These are phyloP conservation scores for Fusarium citri DNA, from an alignment of 2,329 filamentous ascomycete species.

Conservation along the genomic window DNA sequence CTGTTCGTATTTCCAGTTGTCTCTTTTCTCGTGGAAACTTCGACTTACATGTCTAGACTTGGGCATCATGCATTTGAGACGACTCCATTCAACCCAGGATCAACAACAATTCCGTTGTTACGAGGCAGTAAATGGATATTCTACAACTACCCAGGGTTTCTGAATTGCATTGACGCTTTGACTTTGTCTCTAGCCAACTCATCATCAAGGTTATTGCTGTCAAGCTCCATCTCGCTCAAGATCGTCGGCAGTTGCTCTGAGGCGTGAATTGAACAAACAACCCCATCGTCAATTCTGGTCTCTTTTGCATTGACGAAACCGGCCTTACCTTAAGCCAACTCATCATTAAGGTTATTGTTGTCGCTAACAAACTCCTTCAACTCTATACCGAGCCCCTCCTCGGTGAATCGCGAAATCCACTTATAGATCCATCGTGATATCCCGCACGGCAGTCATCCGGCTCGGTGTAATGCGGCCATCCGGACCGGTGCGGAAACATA, in stretches of 20 bases:
- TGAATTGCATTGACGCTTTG: neutral
- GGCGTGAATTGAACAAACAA: neutral
- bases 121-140: neutral
- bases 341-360: neutral
- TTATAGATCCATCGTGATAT: constrained; percentile 13
- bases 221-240: neutral
- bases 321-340: neutral
- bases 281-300: neutral
- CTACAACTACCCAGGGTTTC: neutral
- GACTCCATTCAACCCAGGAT: neutral
- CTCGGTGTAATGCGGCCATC: constrained; percentile 19
- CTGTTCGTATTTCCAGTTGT: neutral
- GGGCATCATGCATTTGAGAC: neutral
- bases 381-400: neutral
- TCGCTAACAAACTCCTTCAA: constrained; percentile 1
- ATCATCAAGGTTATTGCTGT: constrained; percentile 16
- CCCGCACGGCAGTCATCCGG: constrained; percentile 8
- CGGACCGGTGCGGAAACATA: constrained; percentile 1
- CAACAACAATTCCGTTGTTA: neutral
- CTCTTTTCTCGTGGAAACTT: neutral
- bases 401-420: constrained; percentile 7
- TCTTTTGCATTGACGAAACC: neutral
- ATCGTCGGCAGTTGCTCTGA: neutral
- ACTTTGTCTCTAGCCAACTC: neutral
- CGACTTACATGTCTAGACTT: neutral